Evolutionary conservation across 2,329 filamentous ascomycete genomes (phyloP).

Genomic region (Cladosporium sp.): DNA sequence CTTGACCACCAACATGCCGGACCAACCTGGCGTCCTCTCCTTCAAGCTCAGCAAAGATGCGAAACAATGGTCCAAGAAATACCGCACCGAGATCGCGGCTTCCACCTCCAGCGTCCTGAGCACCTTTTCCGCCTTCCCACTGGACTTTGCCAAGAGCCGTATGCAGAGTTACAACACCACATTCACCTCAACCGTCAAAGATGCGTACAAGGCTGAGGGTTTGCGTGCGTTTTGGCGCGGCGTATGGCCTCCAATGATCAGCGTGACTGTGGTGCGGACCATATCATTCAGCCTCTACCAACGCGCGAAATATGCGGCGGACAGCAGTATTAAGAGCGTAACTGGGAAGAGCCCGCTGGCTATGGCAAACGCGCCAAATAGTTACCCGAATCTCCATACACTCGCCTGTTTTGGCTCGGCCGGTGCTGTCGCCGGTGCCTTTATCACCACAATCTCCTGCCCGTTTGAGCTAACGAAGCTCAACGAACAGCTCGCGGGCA

Average conservation of each 20-base stretch:
- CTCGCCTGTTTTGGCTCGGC: constrained; percentile 71
- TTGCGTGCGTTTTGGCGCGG: constrained; percentile 48
- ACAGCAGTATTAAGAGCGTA: constrained; percentile 60
- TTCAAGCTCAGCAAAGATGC: constrained; percentile 37
- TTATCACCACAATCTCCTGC: constrained; percentile 75
- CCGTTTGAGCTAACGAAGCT: constrained; percentile 89
- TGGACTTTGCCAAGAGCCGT: constrained; percentile 85
- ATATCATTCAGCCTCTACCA: constrained; percentile 77
- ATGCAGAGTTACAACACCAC: constrained; percentile 67
- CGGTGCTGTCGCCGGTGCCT: constrained; percentile 72
- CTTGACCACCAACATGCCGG: constrained; percentile 24
- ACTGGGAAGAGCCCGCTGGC: constrained; percentile 67
- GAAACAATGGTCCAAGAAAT: constrained; percentile 63
- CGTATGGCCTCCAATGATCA: constrained; percentile 73
- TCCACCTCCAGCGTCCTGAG: constrained; percentile 72
- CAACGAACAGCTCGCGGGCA: constrained; percentile 76
- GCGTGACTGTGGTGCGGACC: constrained; percentile 71
- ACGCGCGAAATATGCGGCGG: constrained; percentile 68
- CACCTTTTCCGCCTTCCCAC: constrained; percentile 74
- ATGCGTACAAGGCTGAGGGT: constrained; percentile 62
- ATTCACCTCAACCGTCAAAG: constrained; percentile 61
- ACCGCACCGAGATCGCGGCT: constrained; percentile 75
- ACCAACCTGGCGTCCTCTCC: constrained; percentile 19
- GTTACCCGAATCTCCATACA: constrained; percentile 67
- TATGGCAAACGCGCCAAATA: constrained; percentile 65